Conservation (phyloP, 2,329 filamentous ascomycete genomes). For the Exophiala sp. region DNA sequence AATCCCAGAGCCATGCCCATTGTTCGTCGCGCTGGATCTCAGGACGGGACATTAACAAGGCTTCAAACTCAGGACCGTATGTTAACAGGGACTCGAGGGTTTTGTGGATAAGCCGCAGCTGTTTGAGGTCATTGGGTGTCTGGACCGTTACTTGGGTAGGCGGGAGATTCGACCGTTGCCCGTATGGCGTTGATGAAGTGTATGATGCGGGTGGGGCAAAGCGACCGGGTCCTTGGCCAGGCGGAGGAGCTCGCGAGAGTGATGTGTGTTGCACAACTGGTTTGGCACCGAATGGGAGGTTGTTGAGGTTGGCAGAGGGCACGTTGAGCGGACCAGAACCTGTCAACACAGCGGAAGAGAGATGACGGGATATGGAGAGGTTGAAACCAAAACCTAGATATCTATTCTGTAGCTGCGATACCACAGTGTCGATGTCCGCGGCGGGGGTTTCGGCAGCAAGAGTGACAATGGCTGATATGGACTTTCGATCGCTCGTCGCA, state of each 20-base stretch:
- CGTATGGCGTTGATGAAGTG: slow-evolving; percentile 40
- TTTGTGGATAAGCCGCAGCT: slow-evolving; percentile 80
- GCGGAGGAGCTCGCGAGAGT: slow-evolving; percentile 48
- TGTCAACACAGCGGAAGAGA: slow-evolving; percentile 70
- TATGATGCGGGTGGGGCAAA: slow-evolving; percentile 78
- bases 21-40: slow-evolving; percentile 82
- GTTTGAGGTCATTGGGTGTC: slow-evolving; percentile 72
- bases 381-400: slow-evolving; percentile 85
- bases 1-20: slow-evolving; percentile 93
- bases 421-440: slow-evolving; percentile 75
- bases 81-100: slow-evolving; percentile 75
- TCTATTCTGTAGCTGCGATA: slow-evolving; percentile 73
- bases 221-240: slow-evolving; percentile 54
- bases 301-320: slow-evolving; percentile 43
- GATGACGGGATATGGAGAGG: slow-evolving; percentile 73
- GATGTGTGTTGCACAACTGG: slow-evolving; percentile 52
- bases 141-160: slow-evolving; percentile 66
- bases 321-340: slow-evolving; percentile 50
- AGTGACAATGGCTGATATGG: slow-evolving; percentile 73
- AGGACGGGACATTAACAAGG: slow-evolving; percentile 80
- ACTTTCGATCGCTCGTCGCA: slow-evolving; percentile 61
- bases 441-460: slow-evolving; percentile 76
- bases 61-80: slow-evolving; percentile 84
- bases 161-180: slow-evolving; percentile 36
- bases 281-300: slow-evolving; percentile 76